Base-by-base conservation (phyloP, 2,329 filamentous ascomycete species). In the Cercospora beticola region DNA sequence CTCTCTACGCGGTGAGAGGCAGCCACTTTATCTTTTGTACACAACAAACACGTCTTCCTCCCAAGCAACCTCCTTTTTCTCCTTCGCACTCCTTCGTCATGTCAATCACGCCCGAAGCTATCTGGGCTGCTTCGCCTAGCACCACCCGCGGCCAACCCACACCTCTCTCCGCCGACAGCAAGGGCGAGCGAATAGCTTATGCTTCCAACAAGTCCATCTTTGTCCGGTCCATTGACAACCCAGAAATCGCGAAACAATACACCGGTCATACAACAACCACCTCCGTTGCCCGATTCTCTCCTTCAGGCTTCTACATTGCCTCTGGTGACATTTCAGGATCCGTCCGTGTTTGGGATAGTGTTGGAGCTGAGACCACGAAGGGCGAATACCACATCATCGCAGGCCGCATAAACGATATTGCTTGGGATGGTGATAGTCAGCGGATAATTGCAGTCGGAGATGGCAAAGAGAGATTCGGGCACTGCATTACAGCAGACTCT, bases 151-250 rank as follows among this genome's bases (percentile, higher is more conserved):
- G 94, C 68, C 90, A 94, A 79, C 91, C 94, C 68, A 97, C 94
- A 12, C 92, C 92, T 78, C 89, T 99, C 61, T 96, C 93, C 43
- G 87, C 89, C 54, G 94, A 98, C 80, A 82, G 90, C 71, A 97
- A 97, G 81, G 94, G 95, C 73, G 91, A 97, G 82, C 88, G 92
- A 73, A 90, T 99, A 82, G 91, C 93, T 68, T 99, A 99, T 81
- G 93, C 94, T 70, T 94, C 93, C 64, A 94, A 93, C 78, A 98
- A 98, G 85, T 98, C 94, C 70, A 90, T 99, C 82, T 98, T 97
- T 82, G 86, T 99, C 59, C 93, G 95, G 75, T 94, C 90, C 71
- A 97, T 99, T 83, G 94, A 99, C 83, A 84, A 95, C 79, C 94
- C 94, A 63, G 86, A 92, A 73, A 82, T 90, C 71, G 90, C 90